These are phyloP conservation scores for Aureobasidium sp. DNA, from an alignment of 2,329 filamentous ascomycete genomes.

Conservation along the genomic window DNA sequence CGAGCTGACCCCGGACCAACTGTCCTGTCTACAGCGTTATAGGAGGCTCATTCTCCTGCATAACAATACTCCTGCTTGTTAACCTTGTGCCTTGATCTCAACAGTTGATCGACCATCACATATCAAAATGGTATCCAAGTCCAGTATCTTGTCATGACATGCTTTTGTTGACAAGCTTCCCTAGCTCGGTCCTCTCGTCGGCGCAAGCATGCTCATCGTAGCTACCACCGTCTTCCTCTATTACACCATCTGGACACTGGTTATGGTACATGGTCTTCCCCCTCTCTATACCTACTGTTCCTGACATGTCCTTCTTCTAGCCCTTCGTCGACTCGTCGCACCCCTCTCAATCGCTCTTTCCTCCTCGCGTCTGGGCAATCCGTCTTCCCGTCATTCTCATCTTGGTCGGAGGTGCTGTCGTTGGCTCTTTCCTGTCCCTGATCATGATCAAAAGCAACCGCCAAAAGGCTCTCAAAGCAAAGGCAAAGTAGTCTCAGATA, in stretches of 20 bases:
- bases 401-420: slow-evolving; percentile 82
- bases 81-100: not conserved
- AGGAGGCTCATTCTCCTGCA: not conserved
- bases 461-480: slow-evolving; percentile 95
- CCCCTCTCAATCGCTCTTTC: slow-evolving; percentile 89
- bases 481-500: slow-evolving; percentile 51
- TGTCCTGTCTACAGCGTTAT: not conserved
- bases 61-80: not conserved
- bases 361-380: slow-evolving; percentile 95
- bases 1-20: slow-evolving; percentile 5
- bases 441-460: slow-evolving; percentile 99
- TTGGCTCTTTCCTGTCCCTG: slow-evolving; percentile 89
- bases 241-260: slow-evolving; percentile 94
- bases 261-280: slow-evolving; percentile 63
- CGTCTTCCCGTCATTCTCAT: slow-evolving; percentile 96
- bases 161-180: not conserved
- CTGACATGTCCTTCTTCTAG: slow-evolving; percentile 41
- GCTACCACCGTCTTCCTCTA: slow-evolving; percentile 73
- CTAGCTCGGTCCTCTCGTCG: slow-evolving; percentile 84
- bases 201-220: slow-evolving; percentile 68
- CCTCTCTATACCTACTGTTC: not conserved
- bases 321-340: slow-evolving; percentile 96
- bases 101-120: not conserved
- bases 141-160: too few relatives aligned
- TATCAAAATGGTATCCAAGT: slow-evolving; percentile 15